A percentile compares a stretch with the other conserved stretches of the same genome.
Conservation (phyloP, 345 rosid genomes). For the Salix arbutifolia region DNA sequence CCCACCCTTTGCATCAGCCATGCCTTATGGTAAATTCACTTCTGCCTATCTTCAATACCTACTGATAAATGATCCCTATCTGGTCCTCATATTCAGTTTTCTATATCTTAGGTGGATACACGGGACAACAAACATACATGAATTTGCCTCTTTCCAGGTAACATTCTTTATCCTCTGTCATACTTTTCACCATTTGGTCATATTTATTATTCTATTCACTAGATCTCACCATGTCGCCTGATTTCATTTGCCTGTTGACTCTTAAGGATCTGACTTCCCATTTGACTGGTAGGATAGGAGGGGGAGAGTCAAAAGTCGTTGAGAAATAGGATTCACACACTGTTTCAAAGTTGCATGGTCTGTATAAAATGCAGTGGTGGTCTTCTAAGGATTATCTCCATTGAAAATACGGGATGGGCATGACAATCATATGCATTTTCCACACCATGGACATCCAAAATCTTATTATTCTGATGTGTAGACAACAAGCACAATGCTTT, state of each 20-base stretch:
- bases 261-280: background rate
- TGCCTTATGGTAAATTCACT: slow-evolving; percentile 36
- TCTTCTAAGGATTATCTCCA: background rate
- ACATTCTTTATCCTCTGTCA: background rate
- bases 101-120: slow-evolving; percentile 36
- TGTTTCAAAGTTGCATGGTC: background rate
- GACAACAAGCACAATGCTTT: background rate
- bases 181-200: background rate
- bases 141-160: slow-evolving; percentile 43
- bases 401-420: background rate
- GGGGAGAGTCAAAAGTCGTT: background rate
- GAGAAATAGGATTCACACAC: background rate
- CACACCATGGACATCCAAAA: background rate
- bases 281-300: background rate
- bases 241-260: background rate
- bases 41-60: background rate
- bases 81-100: slow-evolving; percentile 12
- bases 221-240: background rate
- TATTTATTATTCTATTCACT: background rate
- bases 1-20: slow-evolving; percentile 28
- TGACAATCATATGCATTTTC: background rate
- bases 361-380: background rate
- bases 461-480: background rate
- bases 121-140: slow-evolving; percentile 38
- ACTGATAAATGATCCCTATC: background rate